Percentiles rank a stretch among this genome's conserved stretches.
These are phyloP conservation scores for Scutellaria barbata DNA, from an alignment of 257 asterid genomes.

Conservation along the genomic window DNA sequence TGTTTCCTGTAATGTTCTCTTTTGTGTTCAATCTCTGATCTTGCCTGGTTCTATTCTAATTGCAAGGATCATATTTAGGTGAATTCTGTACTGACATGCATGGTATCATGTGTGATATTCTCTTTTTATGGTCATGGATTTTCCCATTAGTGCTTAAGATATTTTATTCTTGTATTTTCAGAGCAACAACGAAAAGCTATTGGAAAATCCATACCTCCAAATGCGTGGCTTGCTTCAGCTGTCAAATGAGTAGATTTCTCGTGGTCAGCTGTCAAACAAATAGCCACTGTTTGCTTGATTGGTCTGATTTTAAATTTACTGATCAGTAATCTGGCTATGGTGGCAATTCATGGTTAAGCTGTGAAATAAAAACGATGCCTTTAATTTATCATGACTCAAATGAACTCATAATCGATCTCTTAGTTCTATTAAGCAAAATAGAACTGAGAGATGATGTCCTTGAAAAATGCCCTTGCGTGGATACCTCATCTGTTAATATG, in stretches of 20 bases:
- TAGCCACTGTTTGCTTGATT: conserved; percentile 33
- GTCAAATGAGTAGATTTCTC: conserved; percentile 52
- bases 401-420: conserved; percentile 28
- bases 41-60: conserved; percentile 7
- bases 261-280: conserved; percentile 59
- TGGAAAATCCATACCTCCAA: conserved; percentile 99
- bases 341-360: conserved; percentile 36
- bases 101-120: conserved; percentile 22
- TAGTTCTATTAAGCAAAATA: conserved; percentile 26
- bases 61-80: conserved; percentile 17
- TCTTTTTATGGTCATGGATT: conserved; percentile 25
- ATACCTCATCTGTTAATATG: conserved; percentile 21
- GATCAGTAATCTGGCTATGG: conserved; percentile 30
- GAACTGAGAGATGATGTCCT: conserved; percentile 35
- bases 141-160: conserved; percentile 32
- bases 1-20: conserved; percentile 20
- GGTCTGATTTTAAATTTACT: conserved; percentile 32
- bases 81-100: conserved; percentile 24
- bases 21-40: conserved; percentile 23
- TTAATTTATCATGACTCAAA: conserved; percentile 26
- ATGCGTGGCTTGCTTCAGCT: conserved; percentile 97
- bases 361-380: conserved; percentile 38
- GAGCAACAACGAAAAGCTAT: conserved; percentile 99
- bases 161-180: conserved; percentile 49
- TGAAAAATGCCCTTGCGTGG: conserved; percentile 26